A percentile compares a stretch with the other conserved stretches of the same genome.
phyloP scores from a whole-genome alignment of 331 rosid genomes.

The Rhamnella rubrinervis region DNA sequence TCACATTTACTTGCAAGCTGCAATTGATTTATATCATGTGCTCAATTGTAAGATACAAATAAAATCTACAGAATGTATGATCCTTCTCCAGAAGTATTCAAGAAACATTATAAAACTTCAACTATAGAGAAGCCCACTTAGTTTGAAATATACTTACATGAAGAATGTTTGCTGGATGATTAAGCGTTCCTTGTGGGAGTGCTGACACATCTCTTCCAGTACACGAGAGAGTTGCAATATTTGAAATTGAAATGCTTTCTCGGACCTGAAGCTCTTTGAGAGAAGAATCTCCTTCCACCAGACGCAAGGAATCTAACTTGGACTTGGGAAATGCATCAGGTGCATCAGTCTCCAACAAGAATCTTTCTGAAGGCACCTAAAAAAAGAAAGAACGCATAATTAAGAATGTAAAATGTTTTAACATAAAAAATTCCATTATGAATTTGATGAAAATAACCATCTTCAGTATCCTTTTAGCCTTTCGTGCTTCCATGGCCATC shows the following conservation, averaged over 20 bases:
- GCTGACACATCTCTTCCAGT: constrained; percentile 26
- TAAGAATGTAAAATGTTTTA: constrained; percentile 14
- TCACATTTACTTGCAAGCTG: too few species aligned
- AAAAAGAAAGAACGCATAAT: constrained; percentile 4
- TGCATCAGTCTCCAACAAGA: constrained; percentile 92
- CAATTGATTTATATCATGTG: too few species aligned
- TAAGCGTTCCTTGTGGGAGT: constrained; percentile 62
- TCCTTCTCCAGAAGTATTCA: background rate
- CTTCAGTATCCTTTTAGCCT: constrained; percentile 89
- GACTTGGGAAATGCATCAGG: constrained; percentile 83
- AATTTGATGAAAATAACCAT: constrained; percentile 36
- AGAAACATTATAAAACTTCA: background rate
- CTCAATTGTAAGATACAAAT: too few species aligned
- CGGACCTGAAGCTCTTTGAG: constrained; percentile 30
- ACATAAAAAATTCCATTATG: background rate
- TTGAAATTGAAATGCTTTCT: constrained; percentile 23
- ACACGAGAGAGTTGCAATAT: constrained; percentile 27
- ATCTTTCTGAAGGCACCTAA: constrained; percentile 73
- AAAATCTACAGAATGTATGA: background rate
- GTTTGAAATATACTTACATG: constrained; percentile 29
- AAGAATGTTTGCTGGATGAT: constrained; percentile 79
- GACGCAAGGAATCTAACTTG: constrained; percentile 43
- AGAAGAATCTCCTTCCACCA: constrained; percentile 66
- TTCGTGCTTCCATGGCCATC: constrained; percentile 59
- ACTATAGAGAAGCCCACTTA: background rate